Conservation (phyloP, 495 filamentous ascomycete genomes). For the Daldinia concentrica region DNA sequence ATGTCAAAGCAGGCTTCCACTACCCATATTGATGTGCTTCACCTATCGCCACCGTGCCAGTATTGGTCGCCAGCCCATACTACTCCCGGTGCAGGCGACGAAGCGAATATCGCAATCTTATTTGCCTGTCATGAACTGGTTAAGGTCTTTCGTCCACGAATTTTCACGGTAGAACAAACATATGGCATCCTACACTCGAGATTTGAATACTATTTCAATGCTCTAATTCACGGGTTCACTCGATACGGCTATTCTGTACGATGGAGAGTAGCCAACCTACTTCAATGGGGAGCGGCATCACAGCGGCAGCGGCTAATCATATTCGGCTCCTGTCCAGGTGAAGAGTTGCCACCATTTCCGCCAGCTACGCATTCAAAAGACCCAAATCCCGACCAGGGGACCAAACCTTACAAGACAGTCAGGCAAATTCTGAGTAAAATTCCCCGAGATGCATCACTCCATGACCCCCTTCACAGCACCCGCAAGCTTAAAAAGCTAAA, state of each 20-base stretch:
- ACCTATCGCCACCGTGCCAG: constrained; percentile 87
- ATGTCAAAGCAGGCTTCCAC: constrained; percentile 12
- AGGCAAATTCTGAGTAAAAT: constrained; percentile 51
- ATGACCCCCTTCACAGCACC: constrained; percentile 60
- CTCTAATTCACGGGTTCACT: constrained; percentile 71
- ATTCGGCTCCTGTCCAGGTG: constrained; percentile 82
- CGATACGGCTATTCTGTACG: constrained; percentile 72
- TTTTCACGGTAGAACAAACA: constrained; percentile 89
- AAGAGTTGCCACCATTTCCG: constrained; percentile 75
- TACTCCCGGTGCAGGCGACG: constrained; percentile 68
- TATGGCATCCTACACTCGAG: constrained; percentile 66
- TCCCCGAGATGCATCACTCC: constrained; percentile 19
- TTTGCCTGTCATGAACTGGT: constrained; percentile 71
- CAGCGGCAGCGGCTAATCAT: constrained; percentile 70
- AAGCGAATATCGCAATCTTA: constrained; percentile 74
- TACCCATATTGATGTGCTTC: constrained; percentile 72
- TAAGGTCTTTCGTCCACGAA: constrained; percentile 66
- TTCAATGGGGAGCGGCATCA: constrained; percentile 56
- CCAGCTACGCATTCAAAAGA: constrained; percentile 68
- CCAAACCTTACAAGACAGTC: constrained; percentile 48
- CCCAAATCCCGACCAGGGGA: constrained; percentile 53
- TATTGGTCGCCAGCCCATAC: constrained; percentile 84
- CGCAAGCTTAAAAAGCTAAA: constrained; percentile 32
- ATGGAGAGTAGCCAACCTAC: constrained; percentile 60
- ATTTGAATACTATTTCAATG: constrained; percentile 63